Percentiles rank a stretch among this genome's conserved stretches.
These are phyloP conservation scores for Lagerstroemia speciosa DNA, from an alignment of 345 rosid species.

Conservation along the genomic window DNA sequence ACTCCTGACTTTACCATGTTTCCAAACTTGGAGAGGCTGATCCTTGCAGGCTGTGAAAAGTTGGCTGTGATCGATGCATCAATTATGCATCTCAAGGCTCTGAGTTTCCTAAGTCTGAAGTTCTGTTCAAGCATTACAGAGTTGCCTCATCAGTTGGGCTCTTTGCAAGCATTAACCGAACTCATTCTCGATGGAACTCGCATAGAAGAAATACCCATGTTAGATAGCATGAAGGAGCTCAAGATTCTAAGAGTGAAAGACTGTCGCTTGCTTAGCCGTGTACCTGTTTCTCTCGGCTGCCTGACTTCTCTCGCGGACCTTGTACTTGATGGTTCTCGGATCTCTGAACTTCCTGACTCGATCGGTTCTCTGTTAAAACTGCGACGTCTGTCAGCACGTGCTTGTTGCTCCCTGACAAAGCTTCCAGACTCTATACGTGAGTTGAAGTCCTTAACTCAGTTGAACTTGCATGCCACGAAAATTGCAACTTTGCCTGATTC, in stretches of 20 bases:
- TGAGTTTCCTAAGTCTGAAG: not conserved
- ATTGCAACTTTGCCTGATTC: not conserved
- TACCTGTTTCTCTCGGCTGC: not conserved
- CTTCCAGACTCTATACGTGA: not conserved
- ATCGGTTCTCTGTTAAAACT: not conserved
- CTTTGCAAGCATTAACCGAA: not conserved
- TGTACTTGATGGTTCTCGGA: not conserved
- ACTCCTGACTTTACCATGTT: conserved; percentile 1
- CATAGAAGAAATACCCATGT: not conserved
- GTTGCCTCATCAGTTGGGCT: conserved; percentile 5
- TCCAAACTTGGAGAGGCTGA: conserved; percentile 1
- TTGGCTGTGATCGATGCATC: not conserved
- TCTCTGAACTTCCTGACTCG: not conserved
- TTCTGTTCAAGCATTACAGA: not conserved
- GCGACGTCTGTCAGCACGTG: not conserved
- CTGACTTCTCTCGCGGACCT: not conserved
- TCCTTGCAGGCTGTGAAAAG: too few relatives aligned
- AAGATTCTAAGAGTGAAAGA: not conserved
- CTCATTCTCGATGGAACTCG: conserved; percentile 4
- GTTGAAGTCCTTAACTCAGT: not conserved
- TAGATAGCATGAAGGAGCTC: not conserved
- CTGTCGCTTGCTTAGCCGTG: not conserved
- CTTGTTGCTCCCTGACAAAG: not conserved
- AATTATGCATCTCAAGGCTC: conserved; percentile 5
- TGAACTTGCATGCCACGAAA: not conserved